Base-by-base conservation (phyloP, 495 filamentous ascomycete genomes). In the Viridothelium virens region DNA sequence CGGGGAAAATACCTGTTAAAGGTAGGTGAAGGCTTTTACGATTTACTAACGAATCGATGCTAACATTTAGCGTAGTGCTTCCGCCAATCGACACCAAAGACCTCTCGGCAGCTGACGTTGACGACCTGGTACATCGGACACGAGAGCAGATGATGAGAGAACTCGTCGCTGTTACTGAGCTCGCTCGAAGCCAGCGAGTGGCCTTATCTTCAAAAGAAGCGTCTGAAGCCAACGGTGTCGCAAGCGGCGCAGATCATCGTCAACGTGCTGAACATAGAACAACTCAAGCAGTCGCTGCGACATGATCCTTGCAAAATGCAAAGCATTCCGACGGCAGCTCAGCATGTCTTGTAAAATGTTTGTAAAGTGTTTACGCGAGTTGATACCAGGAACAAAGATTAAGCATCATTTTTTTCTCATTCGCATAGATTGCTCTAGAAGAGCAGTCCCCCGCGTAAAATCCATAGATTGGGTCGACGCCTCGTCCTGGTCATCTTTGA, bases 71-170 rank as follows among this genome's bases (percentile, higher is more conserved):
- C 39, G 38, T 70, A 89, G 90, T 97, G 31, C 80, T 98, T 39
- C 85, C 90, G 69, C 91, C 94, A 2, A 94, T 98, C 68, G 79
- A 83, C 31, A 98, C 94, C n/a, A 81, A 82, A 61, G 84, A 87
- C 39, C 79, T 97, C 66, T 91, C 84, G 31, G 41, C 87, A 33
- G 87, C 84, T 48, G 93, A 98, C 75, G 92, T 96, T 34, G 91
- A 96, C 70, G 80, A 83, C 36, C 79, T 98, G 39, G 83, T 87
- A n/a, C 79, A 81, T 63, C 80, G 79, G 10, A 91, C 87, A 2
- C 83, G 88, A 46, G 87, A 91, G 16, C 77, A 85, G 63, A 97
- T 98, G 93, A 80, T 95, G 61, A 82, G 81, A 67, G 91, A 88
- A 69, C 77, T 96, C 34, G 74, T 88, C 39, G 76, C 77, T 34